Base-by-base conservation (phyloP, 148 eudicot species). In the Suaeda aralocaspica region DNA sequence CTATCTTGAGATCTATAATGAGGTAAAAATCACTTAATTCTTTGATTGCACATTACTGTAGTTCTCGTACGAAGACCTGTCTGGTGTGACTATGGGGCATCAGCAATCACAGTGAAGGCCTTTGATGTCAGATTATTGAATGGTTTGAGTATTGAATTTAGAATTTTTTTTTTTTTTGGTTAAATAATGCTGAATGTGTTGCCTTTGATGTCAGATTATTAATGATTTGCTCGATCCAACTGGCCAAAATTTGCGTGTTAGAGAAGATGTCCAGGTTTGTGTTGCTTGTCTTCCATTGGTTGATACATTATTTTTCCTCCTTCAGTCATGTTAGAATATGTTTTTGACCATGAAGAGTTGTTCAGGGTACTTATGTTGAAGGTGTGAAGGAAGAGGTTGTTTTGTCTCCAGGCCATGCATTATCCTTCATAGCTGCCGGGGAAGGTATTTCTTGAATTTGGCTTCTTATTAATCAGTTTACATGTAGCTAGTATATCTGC, bases 301-400 rank as follows among this genome's bases (percentile, higher is more conserved):
- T 22, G 8, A 51, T 24, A 26, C 44, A 39, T 45, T 45, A n/a
- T 41, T 39, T 49, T 51, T 25, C 6, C 51, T 9, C n/a, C 12
- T 46, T 31, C 36, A 24, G 50, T 26, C 13, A 7, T 46, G 13
- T 6, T 30, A 18, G 36, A 55, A 53, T 53, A 55, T 63, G 48
- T 15, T 22, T 36, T 42, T 49, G 66, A 51, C 45, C 18, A 18
- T 72, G 65, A 33, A 58, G n/a, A 56, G 46, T 19, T 69, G 70
- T 69, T 46, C 78, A 94, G 99, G 99, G 99, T 50, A 94, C 99
- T 57, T 91, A 94, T 75, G 99, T 94, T 64, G 99, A 94, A 81
- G 99, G 99, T 31, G 91, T 94, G 63, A 94, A 94, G 76, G 99
- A 94, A 79, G 99, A 94, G 85, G 97, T 94, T 78, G 99, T 94